Evolutionary conservation across 345 rosid genomes (phyloP), one percentile per base, ranked within the genome.

Genomic region (Aquilaria sinensis): DNA sequence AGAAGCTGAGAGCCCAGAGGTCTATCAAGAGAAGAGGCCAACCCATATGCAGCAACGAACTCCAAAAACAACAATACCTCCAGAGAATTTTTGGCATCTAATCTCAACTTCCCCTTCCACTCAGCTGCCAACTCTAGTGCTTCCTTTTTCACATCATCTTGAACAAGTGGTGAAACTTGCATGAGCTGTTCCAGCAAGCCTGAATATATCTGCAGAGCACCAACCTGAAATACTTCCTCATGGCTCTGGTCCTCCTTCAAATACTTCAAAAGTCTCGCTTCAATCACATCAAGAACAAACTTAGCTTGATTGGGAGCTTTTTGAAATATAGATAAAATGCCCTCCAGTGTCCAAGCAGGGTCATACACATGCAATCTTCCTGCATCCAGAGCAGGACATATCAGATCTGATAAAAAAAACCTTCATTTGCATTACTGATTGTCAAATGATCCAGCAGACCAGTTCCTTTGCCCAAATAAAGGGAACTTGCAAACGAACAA

Each of bases 31-130:
- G 14, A 56, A 54, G 72, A 43, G 11, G 51, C 64, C 67, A 84
- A 63, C 31, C 74, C 59, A 70, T 69, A 84, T n/a, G 69, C 60
- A 73, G 64, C 80, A 56, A 81, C 56, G 61, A 84, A 71, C 61
- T 9, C 74, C 72, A 84, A 64, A 70, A 79, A 77, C 51, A 72
- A 65, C 47, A 79, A 46, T 5, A 77, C 65, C 53, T 75, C 79
- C 45, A 63, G 33, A 51, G 31, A 67, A 51, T 77, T 65, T 16
- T 67, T 65, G 4, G 65, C 57, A 45, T 33, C 65, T 13, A 1
- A 8, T 53, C 47, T 57, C 80, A 84, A 31, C 67, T 68, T 70
- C 30, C 51, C 43, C 65, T 64, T 77, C 81, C 83, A 83, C 55
- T 30, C 52, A 32, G 33, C 15, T 5, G 85, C 81, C 8, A 76